Base-by-base conservation (phyloP, 345 rosid genomes). In the Rhodamnia rubescens region DNA sequence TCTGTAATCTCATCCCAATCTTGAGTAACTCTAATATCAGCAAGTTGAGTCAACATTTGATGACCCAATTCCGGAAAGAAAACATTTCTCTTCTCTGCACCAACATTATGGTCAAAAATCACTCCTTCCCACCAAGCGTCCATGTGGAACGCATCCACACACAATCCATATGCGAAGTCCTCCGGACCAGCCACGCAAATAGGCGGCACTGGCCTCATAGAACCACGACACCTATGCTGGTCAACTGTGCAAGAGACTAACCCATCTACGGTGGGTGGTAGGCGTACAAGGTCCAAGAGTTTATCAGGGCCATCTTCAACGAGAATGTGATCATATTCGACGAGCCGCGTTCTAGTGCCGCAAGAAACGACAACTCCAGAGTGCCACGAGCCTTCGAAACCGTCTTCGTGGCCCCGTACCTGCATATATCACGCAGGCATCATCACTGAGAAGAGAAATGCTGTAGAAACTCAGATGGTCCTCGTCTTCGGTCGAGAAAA, bases 101-200 rank as follows among this genome's bases (percentile, higher is more conserved):
- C 95, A 83, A 87, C 89, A 21, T 87, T 86, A 74, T 87, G 87
- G 87, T 96, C 96, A 27, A 94, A 93, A 83, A 95, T 18, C 52
- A 96, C 98, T 83, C 99, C 99, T 90, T 96, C 99, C 99, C 98
- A 94, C 98, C 98, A 95, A 53, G 93, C 91, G 1, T 93, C 96
- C 69, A 50, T 74, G 88, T 87, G 82, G 58, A 47, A 87, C 0
- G 87, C 93, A 88, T 96, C 99, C 29, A 96, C 97, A 53, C 97
- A 94, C 86, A 89, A 64, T 21, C 97, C 99, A 74, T 92, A 93
- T 16, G 14, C 53, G 58, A 94, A 92, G 57, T 29, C 82, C 78
- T 86, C 58, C 42, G 81, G 50, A 36, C 82, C 85, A 78, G 90
- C 52, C 69, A 88, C 83, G 80, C 90, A 44, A 51, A 59, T 83